These are phyloP conservation scores for Aspergillus sp. DNA, from an alignment of 2,329 filamentous ascomycete species.

Conservation along the genomic window DNA sequence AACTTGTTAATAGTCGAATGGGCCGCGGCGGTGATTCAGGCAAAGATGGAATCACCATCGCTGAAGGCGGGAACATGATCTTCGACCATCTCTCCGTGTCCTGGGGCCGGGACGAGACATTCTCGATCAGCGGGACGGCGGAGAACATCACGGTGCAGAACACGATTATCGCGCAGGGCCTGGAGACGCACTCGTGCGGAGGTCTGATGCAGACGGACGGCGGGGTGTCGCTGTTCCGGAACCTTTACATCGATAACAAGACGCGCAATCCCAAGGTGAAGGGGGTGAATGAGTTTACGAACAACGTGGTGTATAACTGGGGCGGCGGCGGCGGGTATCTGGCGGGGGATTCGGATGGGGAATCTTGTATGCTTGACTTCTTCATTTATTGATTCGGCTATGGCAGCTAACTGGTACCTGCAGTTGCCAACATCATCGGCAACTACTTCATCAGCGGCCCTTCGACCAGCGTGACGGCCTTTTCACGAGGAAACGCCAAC, in stretches of 20 bases:
- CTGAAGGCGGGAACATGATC: slow-evolving; percentile 55
- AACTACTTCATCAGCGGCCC: slow-evolving; percentile 61
- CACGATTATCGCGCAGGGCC: slow-evolving; percentile 55
- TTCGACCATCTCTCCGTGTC: slow-evolving; percentile 57
- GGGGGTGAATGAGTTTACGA: slow-evolving; percentile 55
- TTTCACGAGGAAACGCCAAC: slow-evolving; percentile 56
- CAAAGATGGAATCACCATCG: slow-evolving; percentile 57
- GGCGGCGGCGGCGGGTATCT: slow-evolving; percentile 54
- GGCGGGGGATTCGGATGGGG: slow-evolving; percentile 50
- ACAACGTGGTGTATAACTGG: slow-evolving; percentile 57
- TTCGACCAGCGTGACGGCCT: slow-evolving; percentile 50
- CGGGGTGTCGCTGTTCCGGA: slow-evolving; percentile 49
- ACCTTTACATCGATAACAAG: slow-evolving; percentile 59
- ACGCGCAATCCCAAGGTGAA: slow-evolving; percentile 60
- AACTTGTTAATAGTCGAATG: slow-evolving; percentile 12
- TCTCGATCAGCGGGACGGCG: slow-evolving; percentile 51
- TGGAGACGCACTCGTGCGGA: slow-evolving; percentile 55
- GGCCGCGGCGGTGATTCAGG: slow-evolving; percentile 50
- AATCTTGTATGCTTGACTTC: slow-evolving; percentile 31
- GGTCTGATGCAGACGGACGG: slow-evolving; percentile 41
- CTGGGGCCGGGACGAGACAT: slow-evolving; percentile 59
- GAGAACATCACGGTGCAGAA: slow-evolving; percentile 54
- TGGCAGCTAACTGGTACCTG: neutral
- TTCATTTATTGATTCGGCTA: neutral
- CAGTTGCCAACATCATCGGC: slow-evolving; percentile 52